These are phyloP conservation scores for Crithidia acanthocephali DNA, from an alignment of 208 protist species.

Conservation along the genomic window DNA sequence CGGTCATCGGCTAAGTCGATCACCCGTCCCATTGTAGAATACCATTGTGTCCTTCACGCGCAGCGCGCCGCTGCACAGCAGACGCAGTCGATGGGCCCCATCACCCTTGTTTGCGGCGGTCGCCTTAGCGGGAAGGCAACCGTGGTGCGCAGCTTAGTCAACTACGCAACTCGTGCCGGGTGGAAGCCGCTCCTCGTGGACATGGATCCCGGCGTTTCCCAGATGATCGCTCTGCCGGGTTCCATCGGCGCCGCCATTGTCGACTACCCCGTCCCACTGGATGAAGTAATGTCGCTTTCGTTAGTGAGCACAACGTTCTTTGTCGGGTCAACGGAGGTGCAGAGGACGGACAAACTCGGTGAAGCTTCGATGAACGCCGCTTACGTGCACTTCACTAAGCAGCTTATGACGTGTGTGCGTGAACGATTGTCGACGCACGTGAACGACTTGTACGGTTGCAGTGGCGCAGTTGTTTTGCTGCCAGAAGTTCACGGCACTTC, in stretches of 20 bases:
- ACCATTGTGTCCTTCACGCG: constrained; percentile 76
- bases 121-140: constrained; percentile 44
- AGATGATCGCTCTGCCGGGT: constrained; percentile 69
- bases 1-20: constrained; percentile 52
- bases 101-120: constrained; percentile 77
- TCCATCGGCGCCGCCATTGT: constrained; percentile 66
- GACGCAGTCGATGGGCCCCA: constrained; percentile 45
- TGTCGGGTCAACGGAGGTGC: constrained; percentile 68
- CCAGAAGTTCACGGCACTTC: constrained; percentile 69
- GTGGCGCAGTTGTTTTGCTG: constrained; percentile 75
- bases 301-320: constrained; percentile 75
- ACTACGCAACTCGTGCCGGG: constrained; percentile 74
- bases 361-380: constrained; percentile 56
- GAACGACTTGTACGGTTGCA: constrained; percentile 58
- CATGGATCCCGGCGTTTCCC: constrained; percentile 57
- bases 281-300: constrained; percentile 60
- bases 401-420: constrained; percentile 41
- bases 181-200: constrained; percentile 84
- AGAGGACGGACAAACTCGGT: constrained; percentile 37
- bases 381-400: constrained; percentile 67
- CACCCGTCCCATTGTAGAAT: constrained; percentile 74
- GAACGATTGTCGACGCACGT: constrained; percentile 53
- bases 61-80: constrained; percentile 53
- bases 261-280: constrained; percentile 74
- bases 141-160: constrained; percentile 67